Evolutionary conservation across 129 eudicot species (phyloP).

Genomic region (Lonicera japonica): DNA sequence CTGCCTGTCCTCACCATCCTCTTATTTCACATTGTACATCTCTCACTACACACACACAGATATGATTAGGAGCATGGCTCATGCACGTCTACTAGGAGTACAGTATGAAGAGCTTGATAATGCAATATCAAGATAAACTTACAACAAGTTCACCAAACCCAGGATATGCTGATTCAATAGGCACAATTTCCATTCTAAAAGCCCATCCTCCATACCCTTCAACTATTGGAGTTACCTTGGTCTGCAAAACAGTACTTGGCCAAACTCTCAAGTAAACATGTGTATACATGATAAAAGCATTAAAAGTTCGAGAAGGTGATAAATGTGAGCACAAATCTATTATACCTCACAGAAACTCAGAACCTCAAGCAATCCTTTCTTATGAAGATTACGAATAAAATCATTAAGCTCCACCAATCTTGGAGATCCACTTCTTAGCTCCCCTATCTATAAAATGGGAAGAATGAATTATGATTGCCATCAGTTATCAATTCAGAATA

Average conservation of each 20-base stretch:
- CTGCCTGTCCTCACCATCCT: neutral
- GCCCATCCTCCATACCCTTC: conserved; percentile 99
- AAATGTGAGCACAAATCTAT: conserved; percentile 1
- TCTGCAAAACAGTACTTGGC: conserved; percentile 37
- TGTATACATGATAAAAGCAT: neutral
- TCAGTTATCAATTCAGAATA: neutral
- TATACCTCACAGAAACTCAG: conserved; percentile 96
- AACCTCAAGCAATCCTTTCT: conserved; percentile 71
- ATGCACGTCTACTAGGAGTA: too few relatives aligned
- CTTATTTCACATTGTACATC: neutral
- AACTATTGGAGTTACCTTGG: conserved; percentile 96
- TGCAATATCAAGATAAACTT: conserved; percentile 26
- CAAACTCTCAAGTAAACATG: neutral
- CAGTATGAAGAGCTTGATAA: neutral
- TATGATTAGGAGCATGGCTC: too few relatives aligned
- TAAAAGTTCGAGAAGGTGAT: neutral
- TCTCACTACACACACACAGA: too few relatives aligned
- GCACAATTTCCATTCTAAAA: conserved; percentile 87
- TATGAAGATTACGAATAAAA: conserved; percentile 67
- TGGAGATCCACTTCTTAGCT: conserved; percentile 97
- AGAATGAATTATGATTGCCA: conserved; percentile 4
- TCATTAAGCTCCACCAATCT: conserved; percentile 81
- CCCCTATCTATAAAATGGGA: conserved; percentile 60
- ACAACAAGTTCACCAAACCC: conserved; percentile 91
- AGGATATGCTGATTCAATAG: conserved; percentile 95